Evolutionary conservation across 73 alveolate genomes (phyloP).

Genomic region (Paramecium tetraurelia): DNA sequence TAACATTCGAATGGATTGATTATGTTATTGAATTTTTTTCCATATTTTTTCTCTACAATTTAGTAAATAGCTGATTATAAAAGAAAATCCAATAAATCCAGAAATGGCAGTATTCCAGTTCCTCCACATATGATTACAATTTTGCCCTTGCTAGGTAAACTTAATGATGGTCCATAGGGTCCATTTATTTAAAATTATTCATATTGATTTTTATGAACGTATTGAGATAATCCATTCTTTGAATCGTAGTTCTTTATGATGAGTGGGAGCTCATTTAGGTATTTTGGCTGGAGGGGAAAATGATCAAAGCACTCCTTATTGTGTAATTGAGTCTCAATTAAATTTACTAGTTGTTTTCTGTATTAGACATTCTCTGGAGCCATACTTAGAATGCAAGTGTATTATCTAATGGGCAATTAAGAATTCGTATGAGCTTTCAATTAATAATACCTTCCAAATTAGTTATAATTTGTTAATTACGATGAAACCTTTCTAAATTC

Average conservation of each 20-base stretch:
- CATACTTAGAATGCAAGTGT: background rate
- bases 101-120: conserved; percentile 56
- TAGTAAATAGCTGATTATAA: background rate
- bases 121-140: conserved; percentile 60
- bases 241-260: background rate
- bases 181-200: background rate
- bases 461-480: background rate
- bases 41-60: background rate
- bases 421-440: background rate
- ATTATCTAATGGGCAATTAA: background rate
- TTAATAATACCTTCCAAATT: conserved; percentile 8
- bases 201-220: background rate
- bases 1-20: background rate
- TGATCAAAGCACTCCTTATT: background rate
- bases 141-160: conserved; percentile 30
- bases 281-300: background rate
- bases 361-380: background rate
- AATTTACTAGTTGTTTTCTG: background rate
- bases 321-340: background rate
- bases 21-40: background rate
- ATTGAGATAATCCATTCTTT: conserved; percentile 12
- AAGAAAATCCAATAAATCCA: conserved; percentile 52
- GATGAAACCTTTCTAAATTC: background rate
- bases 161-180: conserved; percentile 12
- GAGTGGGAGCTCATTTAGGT: background rate